phyloP scores from a whole-genome alignment of 768 basidiomycete species.

The Calocybe gangraenosa region DNA sequence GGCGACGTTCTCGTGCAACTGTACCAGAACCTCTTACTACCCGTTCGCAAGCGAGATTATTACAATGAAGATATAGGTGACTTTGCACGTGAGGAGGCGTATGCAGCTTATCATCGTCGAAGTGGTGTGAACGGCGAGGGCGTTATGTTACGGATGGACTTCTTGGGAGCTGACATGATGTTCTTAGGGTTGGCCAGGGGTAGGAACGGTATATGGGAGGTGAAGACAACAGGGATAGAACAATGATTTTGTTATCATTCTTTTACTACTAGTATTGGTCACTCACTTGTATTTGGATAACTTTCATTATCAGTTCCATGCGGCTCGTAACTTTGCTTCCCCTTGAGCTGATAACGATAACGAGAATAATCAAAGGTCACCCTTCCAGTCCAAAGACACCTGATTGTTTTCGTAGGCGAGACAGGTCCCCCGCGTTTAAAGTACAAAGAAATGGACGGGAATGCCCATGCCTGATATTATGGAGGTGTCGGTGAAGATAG shows the following conservation, averaged over 20 bases:
- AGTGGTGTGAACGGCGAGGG: constrained; percentile 29
- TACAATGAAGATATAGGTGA: constrained; percentile 41
- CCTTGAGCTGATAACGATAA: too few species aligned
- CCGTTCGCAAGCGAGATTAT: constrained; percentile 39
- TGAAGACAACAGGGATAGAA: constrained; percentile 21
- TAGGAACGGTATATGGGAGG: constrained; percentile 25
- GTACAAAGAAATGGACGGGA: too few species aligned
- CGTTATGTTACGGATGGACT: constrained; percentile 43
- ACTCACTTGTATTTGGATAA: too few species aligned
- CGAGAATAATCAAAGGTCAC: too few species aligned
- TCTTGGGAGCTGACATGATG: constrained; percentile 37
- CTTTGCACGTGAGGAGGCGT: constrained; percentile 36
- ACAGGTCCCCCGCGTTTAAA: too few species aligned
- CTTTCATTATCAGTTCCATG: too few species aligned
- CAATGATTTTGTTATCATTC: not conserved
- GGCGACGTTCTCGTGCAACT: constrained; percentile 43
- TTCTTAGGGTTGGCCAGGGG: constrained; percentile 29
- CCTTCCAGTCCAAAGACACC: too few species aligned
- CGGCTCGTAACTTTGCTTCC: too few species aligned
- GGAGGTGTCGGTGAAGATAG: too few species aligned
- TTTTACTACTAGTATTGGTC: too few species aligned
- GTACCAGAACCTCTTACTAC: constrained; percentile 30
- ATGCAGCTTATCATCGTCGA: constrained; percentile 33
- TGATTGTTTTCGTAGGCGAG: too few species aligned
- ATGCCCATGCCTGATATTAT: too few species aligned